A percentile compares a stretch with the other conserved stretches of the same genome.
These are phyloP conservation scores for Pseudomassariella vexata DNA, from an alignment of 2,329 filamentous ascomycete species.

Conservation along the genomic window DNA sequence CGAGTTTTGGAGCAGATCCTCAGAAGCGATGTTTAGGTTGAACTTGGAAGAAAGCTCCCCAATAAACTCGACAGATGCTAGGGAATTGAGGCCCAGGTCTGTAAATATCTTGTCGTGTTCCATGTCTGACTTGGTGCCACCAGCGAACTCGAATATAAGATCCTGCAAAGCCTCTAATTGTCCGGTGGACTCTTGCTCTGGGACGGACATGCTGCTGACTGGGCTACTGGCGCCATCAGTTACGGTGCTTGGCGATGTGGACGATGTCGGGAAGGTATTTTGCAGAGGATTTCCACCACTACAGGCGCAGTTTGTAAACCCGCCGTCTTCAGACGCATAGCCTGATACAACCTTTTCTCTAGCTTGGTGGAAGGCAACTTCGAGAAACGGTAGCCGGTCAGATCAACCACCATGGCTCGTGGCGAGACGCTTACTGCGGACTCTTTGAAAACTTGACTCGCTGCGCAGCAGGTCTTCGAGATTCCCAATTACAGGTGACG, in stretches of 20 bases:
- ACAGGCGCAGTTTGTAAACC: too few species aligned
- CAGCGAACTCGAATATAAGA: neutral
- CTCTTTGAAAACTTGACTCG: slow-evolving; percentile 1
- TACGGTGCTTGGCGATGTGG: neutral
- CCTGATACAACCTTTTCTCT: neutral
- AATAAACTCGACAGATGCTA: slow-evolving; percentile 10
- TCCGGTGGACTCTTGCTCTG: neutral
- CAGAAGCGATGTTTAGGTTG: neutral
- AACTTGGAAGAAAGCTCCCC: slow-evolving; percentile 2
- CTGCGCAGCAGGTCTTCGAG: slow-evolving; percentile 8
- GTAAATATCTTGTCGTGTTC: neutral
- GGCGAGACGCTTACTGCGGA: slow-evolving; percentile 8
- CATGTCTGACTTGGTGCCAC: neutral
- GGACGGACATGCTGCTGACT: neutral
- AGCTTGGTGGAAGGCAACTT: neutral
- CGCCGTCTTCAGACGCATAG: too few species aligned
- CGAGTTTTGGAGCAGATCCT: too few species aligned
- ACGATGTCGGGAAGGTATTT: too few species aligned
- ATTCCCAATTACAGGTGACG: slow-evolving; percentile 3
- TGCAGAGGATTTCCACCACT: too few species aligned
- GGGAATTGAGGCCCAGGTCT: neutral
- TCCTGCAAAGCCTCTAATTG: neutral
- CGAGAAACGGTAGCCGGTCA: neutral
- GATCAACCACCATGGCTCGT: slow-evolving; percentile 10
- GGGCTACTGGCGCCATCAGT: too few species aligned